Conservation (phyloP, 1,139 yeast species). For the Taphrina betulina region DNA sequence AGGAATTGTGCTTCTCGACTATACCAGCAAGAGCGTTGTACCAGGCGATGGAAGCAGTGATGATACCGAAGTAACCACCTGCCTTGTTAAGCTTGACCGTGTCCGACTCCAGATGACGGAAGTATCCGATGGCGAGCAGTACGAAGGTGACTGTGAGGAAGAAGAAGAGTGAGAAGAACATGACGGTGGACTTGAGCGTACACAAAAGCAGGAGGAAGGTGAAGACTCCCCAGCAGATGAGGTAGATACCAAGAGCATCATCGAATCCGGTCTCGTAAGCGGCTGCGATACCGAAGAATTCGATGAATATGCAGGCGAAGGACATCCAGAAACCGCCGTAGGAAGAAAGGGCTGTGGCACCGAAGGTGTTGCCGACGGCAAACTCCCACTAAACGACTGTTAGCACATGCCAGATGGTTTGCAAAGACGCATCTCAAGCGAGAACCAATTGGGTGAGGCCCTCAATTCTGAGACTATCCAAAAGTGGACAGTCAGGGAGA, state of each 20-base stretch:
- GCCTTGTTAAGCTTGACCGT: constrained; percentile 54
- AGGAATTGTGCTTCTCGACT: constrained; percentile 58
- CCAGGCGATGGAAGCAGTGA: constrained; percentile 80
- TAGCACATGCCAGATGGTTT: no score
- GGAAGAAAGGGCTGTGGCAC: constrained; percentile 79
- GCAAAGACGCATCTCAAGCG: no score
- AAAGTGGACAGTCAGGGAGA: no score
- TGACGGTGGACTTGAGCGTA: constrained; percentile 76
- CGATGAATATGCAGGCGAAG: constrained; percentile 66
- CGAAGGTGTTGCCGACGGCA: constrained; percentile 74
- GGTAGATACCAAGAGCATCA: constrained; percentile 69
- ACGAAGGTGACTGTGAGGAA: constrained; percentile 66
- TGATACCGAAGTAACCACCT: constrained; percentile 77
- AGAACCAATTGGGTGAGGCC: no score
- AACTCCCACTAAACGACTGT: constrained; percentile 57
- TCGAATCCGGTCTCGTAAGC: constrained; percentile 53
- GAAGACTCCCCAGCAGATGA: constrained; percentile 78
- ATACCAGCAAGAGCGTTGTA: constrained; percentile 91
- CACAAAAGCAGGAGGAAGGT: constrained; percentile 65
- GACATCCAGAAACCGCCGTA: constrained; percentile 90
- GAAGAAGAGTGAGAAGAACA: constrained; percentile 67
- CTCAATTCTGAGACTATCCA: no score
- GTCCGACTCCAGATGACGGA: constrained; percentile 44
- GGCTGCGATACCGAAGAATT: constrained; percentile 67
- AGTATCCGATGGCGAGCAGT: constrained; percentile 62